A percentile compares a stretch with the other conserved stretches of the same genome.
phyloP scores from a whole-genome alignment of 2,329 filamentous ascomycete species.

The Aphanocladium album region DNA sequence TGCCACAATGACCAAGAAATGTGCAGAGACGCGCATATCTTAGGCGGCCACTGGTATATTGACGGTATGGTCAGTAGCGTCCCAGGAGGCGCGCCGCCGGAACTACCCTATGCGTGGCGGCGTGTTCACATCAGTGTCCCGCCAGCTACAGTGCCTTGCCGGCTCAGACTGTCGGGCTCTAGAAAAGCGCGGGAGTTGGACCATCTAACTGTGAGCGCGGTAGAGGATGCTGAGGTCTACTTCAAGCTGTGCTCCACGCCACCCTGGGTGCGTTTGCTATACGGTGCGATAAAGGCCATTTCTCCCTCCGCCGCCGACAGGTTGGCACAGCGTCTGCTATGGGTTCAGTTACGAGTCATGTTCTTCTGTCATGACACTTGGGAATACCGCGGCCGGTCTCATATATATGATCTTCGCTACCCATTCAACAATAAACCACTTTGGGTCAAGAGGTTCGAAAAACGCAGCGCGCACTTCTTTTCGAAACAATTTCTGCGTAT shows the following conservation, averaged over 20 bases:
- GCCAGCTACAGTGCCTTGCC: neutral
- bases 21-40: too few relatives aligned
- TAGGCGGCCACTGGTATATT: too few relatives aligned
- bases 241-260: constrained; percentile 2
- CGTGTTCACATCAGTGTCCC: neutral
- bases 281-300: neutral
- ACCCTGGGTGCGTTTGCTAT: neutral
- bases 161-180: neutral
- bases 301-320: neutral
- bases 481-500: neutral
- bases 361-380: neutral
- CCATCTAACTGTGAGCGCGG: neutral
- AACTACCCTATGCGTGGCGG: neutral
- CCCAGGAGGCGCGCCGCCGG: neutral
- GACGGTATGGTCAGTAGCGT: too few relatives aligned
- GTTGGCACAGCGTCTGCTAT: neutral
- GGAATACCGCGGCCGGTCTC: neutral
- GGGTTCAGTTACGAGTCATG: neutral
- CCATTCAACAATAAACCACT: neutral
- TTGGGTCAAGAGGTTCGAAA: neutral
- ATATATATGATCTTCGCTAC: neutral
- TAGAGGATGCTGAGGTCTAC: neutral
- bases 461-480: neutral
- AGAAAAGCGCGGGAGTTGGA: neutral
- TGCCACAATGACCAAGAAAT: too few relatives aligned